Base-by-base conservation (phyloP, 331 rosid species). In the Cydonia oblonga region DNA sequence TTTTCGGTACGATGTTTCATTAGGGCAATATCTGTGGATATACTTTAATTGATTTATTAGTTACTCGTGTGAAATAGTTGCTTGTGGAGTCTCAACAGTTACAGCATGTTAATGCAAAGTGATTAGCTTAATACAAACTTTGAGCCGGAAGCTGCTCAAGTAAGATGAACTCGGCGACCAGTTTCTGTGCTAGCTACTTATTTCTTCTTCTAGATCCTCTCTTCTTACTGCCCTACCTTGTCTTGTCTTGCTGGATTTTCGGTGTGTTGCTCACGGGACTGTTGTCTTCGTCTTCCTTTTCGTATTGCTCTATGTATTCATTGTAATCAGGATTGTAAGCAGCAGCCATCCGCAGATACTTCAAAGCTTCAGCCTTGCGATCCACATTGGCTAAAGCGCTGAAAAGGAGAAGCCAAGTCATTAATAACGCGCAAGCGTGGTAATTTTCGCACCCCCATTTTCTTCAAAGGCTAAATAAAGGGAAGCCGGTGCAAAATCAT, bases 351-450 rank as follows among this genome's bases (percentile, higher is more conserved):
- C 92, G 97, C 74, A 93, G 82, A 79, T 87, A 86, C 73, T 87
- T 83, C 9, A 86, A 79, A 42, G 98, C 96, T 80, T 93, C 98
- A 19, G 80, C 86, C 81, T 86, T 89, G 33, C 87, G 88, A 65
- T 92, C 96, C 28, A 76, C 83, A 11, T 86, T 87, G 73, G 54
- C 80, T 67, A 93, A 82, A 64, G 92, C 77, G 79, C 98, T 91
- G 91, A 44, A 82, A 75, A 26, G 29, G 56, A 40, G 46, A 71
- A 78, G 32, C 69, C 22, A n/a, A 74, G 23, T 35, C 42, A 35
- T 40, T 40, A 40, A 40, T 40, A 40, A 40, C 46, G 15, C 0
- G 15, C 15, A 35, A 33, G 35, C 3, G 46, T 40, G 1, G 14
- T 40, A 1, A 11, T 40, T 40, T 40, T 40, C 46, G 14, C 46